Conservation (phyloP, 805 yeast genomes). For the Cyberlindnera suaveolens region DNA sequence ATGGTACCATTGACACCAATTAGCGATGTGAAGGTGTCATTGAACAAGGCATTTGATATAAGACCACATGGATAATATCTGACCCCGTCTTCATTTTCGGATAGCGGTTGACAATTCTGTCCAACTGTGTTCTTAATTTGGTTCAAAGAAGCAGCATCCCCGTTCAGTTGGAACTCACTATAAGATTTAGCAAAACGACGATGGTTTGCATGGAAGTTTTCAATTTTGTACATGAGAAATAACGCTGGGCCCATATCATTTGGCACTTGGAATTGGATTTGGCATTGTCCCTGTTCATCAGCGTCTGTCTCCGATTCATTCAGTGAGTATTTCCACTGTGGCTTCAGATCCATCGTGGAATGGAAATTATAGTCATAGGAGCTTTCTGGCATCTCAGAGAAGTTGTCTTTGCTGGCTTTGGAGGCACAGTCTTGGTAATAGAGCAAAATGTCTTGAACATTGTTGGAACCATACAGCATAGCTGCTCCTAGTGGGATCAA, state of each 20-base stretch:
- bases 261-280: constrained; percentile 70
- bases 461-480: constrained; percentile 61
- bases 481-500: constrained; percentile 90
- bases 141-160: constrained; percentile 54
- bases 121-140: constrained; percentile 45
- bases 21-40: constrained; percentile 61
- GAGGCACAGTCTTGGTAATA: constrained; percentile 70
- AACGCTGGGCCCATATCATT: constrained; percentile 66
- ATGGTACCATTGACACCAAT: constrained; percentile 28
- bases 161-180: constrained; percentile 80
- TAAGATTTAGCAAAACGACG: constrained; percentile 87
- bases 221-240: constrained; percentile 72
- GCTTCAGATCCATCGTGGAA: constrained; percentile 32
- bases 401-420: constrained; percentile 40
- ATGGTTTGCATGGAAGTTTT: constrained; percentile 91
- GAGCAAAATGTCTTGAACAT: constrained; percentile 65
- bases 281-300: constrained; percentile 53
- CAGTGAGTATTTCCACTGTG: constrained; percentile 62
- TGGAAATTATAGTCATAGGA: constrained; percentile 55
- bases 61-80: constrained; percentile 80
- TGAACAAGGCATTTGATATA: constrained; percentile 74
- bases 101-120: constrained; percentile 60
- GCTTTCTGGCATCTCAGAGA: constrained; percentile 48
- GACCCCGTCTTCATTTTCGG: constrained; percentile 43
- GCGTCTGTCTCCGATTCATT: constrained; percentile 38